phyloP scores from a whole-genome alignment of 306 rosid species.

The Canavalia gladiata region DNA sequence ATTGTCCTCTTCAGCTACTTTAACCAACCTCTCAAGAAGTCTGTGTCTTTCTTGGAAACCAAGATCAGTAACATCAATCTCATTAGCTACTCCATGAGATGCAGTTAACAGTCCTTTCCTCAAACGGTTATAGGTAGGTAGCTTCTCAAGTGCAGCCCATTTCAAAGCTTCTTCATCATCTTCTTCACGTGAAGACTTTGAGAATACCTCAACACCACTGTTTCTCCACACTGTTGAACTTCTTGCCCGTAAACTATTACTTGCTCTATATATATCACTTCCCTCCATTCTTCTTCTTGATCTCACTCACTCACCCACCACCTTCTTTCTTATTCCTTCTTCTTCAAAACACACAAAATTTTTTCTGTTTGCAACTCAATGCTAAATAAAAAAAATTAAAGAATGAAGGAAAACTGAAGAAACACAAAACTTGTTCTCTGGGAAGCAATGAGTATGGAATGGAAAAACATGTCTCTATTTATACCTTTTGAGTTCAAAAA shows the following conservation, averaged over 20 bases:
- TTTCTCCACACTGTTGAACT: slow-evolving; percentile 62
- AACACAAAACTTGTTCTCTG: background rate
- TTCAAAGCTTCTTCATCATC: slow-evolving; percentile 83
- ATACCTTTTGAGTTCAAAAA: background rate
- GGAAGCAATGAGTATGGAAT: background rate
- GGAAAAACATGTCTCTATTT: slow-evolving; percentile 1
- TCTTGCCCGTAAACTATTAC: slow-evolving; percentile 49
- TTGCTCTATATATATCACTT: slow-evolving; percentile 55
- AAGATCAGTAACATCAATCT: slow-evolving; percentile 66
- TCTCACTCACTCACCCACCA: background rate
- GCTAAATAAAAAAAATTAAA: slow-evolving; percentile 30
- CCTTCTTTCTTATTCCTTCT: background rate
- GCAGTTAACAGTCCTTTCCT: slow-evolving; percentile 71
- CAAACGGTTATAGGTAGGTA: slow-evolving; percentile 80
- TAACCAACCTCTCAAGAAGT: slow-evolving; percentile 59
- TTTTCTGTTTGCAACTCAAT: too few relatives aligned
- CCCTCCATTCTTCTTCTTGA: slow-evolving; percentile 52
- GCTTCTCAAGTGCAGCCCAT: slow-evolving; percentile 82
- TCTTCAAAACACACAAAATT: background rate
- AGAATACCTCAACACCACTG: slow-evolving; percentile 60
- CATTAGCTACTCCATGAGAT: slow-evolving; percentile 58
- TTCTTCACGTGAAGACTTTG: slow-evolving; percentile 62
- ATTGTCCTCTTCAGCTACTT: slow-evolving; percentile 63
- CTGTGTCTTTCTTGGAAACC: slow-evolving; percentile 49
- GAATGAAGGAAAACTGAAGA: background rate